These are phyloP conservation scores for Sideroxylon spinosum DNA, from an alignment of 179 eudicot genomes.

Conservation along the genomic window DNA sequence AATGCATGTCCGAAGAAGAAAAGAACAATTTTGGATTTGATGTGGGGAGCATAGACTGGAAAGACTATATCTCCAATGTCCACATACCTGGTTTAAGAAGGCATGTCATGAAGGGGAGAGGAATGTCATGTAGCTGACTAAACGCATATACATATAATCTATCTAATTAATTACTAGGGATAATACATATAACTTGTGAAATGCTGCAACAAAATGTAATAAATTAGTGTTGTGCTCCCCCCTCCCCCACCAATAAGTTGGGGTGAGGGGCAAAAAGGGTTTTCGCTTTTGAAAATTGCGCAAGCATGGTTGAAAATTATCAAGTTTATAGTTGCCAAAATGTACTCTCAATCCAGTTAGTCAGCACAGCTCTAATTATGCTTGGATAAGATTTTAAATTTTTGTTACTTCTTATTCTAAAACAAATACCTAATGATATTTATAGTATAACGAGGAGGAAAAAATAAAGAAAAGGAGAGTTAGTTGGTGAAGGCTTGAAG, in stretches of 20 bases:
- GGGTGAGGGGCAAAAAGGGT: not conserved
- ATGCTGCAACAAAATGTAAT: conserved; percentile 11
- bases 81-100: conserved; percentile 90
- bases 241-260: not conserved
- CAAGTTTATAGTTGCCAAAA: not conserved
- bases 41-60: conserved; percentile 87
- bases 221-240: not conserved
- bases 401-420: too few relatives aligned
- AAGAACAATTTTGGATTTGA: conserved; percentile 63
- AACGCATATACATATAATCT: not conserved
- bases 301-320: not conserved
- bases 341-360: not conserved
- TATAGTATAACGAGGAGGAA: too few relatives aligned
- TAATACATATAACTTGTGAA: not conserved
- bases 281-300: not conserved
- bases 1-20: conserved; percentile 84
- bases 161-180: not conserved
- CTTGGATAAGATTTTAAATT: too few relatives aligned
- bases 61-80: conserved; percentile 80
- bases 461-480: too few relatives aligned
- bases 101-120: conserved; percentile 95
- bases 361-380: too few relatives aligned
- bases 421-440: too few relatives aligned
- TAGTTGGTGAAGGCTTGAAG: too few relatives aligned
- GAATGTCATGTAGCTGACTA: conserved; percentile 25